Base-by-base conservation (phyloP, 2,329 filamentous ascomycete species). In the Drechslerella stenobrocha region DNA sequence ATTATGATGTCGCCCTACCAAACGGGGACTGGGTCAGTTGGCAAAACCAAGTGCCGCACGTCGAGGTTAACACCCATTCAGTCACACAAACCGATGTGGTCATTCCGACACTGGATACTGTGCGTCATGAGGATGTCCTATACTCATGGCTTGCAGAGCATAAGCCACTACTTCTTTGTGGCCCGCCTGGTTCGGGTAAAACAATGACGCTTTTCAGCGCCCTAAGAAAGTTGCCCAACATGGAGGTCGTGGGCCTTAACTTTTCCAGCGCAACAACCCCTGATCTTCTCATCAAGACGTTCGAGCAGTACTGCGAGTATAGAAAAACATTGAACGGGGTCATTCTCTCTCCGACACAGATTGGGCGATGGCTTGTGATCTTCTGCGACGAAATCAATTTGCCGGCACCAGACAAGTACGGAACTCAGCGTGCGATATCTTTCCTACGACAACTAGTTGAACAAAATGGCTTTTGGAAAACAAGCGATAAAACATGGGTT, bases 341-440 rank as follows among this genome's bases (percentile, higher is more conserved):
- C 18, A 88, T 96, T 74, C 87, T 99, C 71, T 95, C 92, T 22
- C 93, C 93, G 0, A 95, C 88, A 4, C 95, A 98, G 76, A 95
- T 98, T 73, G 93, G 93, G 20, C 87, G 92, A 72, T 99, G 93
- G 93, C 82, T 99, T 34, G 92, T 99, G 45, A 85, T 99, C 70
- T 99, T 99, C 82, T 99, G 93, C 74, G 93, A 99, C 76, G 93
- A 99, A 77, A 98, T 99, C 79, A 99, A 99, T 77, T 82, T 99
- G 80, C 93, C 93, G 4, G 92, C 93, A 2, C 93, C 93, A 2
- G 93, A 99, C 78, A 92, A 90, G 74, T 99, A 99, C 76, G 92
- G 91, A 57, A 98, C 95, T 1, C 93, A 98, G 77, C 86, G 93
- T 70, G 93, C 93, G 30, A 98, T 98, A 71, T 95, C 93, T 3